Base-by-base conservation (phyloP, 108 stramenopile genomes). In the Nitzschia palea region DNA sequence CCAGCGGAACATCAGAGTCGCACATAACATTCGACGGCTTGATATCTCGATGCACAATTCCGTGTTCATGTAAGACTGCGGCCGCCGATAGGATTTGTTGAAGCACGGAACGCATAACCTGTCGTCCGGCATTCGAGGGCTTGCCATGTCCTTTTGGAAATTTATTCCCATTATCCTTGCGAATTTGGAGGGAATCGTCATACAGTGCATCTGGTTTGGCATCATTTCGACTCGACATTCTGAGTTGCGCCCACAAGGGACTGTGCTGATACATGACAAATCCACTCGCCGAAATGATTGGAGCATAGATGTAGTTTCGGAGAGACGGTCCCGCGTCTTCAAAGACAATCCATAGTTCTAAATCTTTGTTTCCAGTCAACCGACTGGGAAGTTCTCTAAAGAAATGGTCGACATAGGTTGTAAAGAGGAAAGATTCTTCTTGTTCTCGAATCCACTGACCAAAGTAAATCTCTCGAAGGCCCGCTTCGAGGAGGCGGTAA, bases 301-400 rank as follows among this genome's bases (percentile, higher is more conserved):
- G 76, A n/a, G 72, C 53, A 59, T 92, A 92, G 20, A 92, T 27
- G 67, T 83, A 89, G 17, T 85, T 86, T 4, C 91, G 80, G 4
- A 92, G 70, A 9, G 91, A 92, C 2, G 84, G 74, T 12, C 90
- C 90, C 0, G 82, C 84, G 73, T 89, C 79, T 55, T 86, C 81
- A 71, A 84, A 92, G 3, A 92, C 86, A 58, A 92, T 92, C 91
- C 91, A 92, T 25, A 92, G 58, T 55, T 92, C 91, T 18, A 88
- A 34, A 25, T 78, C 62, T 9, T 66, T 54, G 82, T 77, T 44
- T 72, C 68, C n/a, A 28, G 28, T 8, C 4, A 27, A 55, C 70
- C 60, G 36, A 70, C 67, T 14, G 0, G 73, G 55, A 71, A 73
- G 18, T 67, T 83, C 75, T 8, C 88, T 82, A 70, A 89, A 92